Base-by-base conservation (phyloP, 2,329 filamentous ascomycete genomes). In the Penicillium italicum region DNA sequence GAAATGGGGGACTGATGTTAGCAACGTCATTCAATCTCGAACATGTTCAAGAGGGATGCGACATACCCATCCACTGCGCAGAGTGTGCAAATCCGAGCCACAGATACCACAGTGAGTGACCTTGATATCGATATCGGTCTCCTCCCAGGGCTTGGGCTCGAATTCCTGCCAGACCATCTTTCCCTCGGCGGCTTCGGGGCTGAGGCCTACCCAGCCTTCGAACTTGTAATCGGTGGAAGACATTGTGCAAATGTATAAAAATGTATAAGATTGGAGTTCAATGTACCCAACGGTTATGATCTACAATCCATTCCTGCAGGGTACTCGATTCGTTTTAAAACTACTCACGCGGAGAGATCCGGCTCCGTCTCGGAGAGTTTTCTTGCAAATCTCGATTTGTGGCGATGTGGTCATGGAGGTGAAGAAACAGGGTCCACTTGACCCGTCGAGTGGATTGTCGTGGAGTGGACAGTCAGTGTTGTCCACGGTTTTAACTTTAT, bases 91-190 rank as follows among this genome's bases (percentile, higher is more conserved):
- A 59, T 87, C 85, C 0, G 80, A 81, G 50, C 83, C 85, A 68
- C 85, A 88, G 60, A 88, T 80, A 57, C 85, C 84, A 64, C 83
- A 86, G 73, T 86, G 83, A 1, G 81, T 81, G 60, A 87, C 74
- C 66, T 82, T 78, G 59, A 88, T 85, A 62, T 87, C 84, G 44
- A 88, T 70, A 55, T 88, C 84, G 24, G 78, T 80, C 68, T 87
- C 85, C 44, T 84, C 80, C 80, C 84, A 87, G 12, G 77, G 74
- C 77, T 87, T 88, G 34, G 84, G 84, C 70, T 84, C 78, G 52
- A 80, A 87, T 52, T 80, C 67, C 46, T 77, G 70, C 80, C 80
- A 82, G 34, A 72, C 74, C 76, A 82, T 80, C 49, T 81, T 80
- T 55, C 82, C 82, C 44, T 82, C 60, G 36, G 72, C 79, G 12